These are phyloP conservation scores for Heimioporus retisporus DNA, from an alignment of 1,284 basidiomycete genomes.

Conservation along the genomic window DNA sequence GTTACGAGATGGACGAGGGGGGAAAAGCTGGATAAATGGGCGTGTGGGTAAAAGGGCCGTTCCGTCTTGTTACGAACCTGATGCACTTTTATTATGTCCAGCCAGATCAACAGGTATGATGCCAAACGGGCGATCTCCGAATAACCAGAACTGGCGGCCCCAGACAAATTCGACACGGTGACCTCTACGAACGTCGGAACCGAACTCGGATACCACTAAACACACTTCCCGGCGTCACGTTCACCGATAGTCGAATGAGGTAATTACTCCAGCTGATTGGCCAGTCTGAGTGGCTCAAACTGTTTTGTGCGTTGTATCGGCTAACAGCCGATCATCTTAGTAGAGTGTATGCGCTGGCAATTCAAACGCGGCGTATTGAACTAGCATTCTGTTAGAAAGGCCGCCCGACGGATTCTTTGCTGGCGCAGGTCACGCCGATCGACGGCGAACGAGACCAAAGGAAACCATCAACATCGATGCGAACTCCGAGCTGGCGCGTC, in stretches of 20 bases:
- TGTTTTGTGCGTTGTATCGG: too few relatives aligned
- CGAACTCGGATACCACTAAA: too few relatives aligned
- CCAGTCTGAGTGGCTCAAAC: too few relatives aligned
- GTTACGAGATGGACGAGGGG: neutral
- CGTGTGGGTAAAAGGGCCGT: neutral
- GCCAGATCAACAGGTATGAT: neutral
- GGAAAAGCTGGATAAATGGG: conserved; percentile 8
- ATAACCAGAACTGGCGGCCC: neutral
- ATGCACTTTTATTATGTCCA: conserved; percentile 4
- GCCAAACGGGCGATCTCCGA: neutral
- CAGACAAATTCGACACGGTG: neutral
- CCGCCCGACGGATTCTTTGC: neutral
- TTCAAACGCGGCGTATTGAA: too few relatives aligned
- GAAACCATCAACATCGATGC: neutral
- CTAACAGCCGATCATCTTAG: too few relatives aligned
- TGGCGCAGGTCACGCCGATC: neutral
- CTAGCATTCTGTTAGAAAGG: too few relatives aligned
- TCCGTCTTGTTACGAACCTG: conserved; percentile 7
- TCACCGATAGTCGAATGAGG: too few relatives aligned
- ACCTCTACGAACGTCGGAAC: neutral
- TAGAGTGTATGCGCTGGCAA: too few relatives aligned
- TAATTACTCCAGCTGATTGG: too few relatives aligned
- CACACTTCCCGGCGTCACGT: too few relatives aligned
- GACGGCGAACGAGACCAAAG: too few relatives aligned
- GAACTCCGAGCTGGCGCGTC: too few relatives aligned